Conservation (phyloP, 2,329 filamentous ascomycete species). For the Exophiala phaeomuriformis region DNA sequence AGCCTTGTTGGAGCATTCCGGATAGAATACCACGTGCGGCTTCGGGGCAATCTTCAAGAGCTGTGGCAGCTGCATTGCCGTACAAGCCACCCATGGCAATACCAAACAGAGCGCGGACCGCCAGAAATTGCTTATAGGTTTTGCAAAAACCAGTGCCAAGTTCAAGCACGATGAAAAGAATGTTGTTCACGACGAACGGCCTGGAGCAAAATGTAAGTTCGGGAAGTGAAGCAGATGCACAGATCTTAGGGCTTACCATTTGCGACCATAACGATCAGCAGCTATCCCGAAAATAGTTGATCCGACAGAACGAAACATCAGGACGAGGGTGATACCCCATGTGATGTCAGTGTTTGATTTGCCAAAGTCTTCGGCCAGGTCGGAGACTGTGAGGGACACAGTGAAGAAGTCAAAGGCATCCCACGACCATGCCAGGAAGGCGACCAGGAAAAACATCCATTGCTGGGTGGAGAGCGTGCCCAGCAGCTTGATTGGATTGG, state of each 20-base stretch:
- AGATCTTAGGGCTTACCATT: slow-evolving; percentile 36
- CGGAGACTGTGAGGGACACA: slow-evolving; percentile 49
- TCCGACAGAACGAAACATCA: slow-evolving; percentile 57
- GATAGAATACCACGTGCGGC: slow-evolving; percentile 54
- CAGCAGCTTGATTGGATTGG: slow-evolving; percentile 25
- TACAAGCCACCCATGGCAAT: slow-evolving; percentile 55
- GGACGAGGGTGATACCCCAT: slow-evolving; percentile 51
- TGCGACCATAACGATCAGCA: slow-evolving; percentile 49
- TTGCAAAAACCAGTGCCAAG: slow-evolving; percentile 54
- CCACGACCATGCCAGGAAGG: slow-evolving; percentile 40
- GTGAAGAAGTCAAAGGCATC: slow-evolving; percentile 58
- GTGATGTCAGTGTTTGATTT: slow-evolving; percentile 53
- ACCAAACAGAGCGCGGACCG: slow-evolving; percentile 53
- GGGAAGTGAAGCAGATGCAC: slow-evolving; percentile 23
- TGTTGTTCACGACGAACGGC: slow-evolving; percentile 54
- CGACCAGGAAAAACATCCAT: slow-evolving; percentile 29
- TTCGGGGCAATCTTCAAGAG: slow-evolving; percentile 54
- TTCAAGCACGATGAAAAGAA: slow-evolving; percentile 55
- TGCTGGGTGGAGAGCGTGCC: slow-evolving; percentile 26
- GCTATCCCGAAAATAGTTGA: slow-evolving; percentile 51
- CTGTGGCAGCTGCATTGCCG: slow-evolving; percentile 55
- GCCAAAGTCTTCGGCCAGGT: slow-evolving; percentile 48
- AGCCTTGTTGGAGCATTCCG: slow-evolving; percentile 56
- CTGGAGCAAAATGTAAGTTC: slow-evolving; percentile 21
- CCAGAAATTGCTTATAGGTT: slow-evolving; percentile 53